A percentile compares a stretch with the other conserved stretches of the same genome.
These are phyloP conservation scores for Coprinopsis cinerea DNA, from an alignment of 768 basidiomycete genomes.

Conservation along the genomic window DNA sequence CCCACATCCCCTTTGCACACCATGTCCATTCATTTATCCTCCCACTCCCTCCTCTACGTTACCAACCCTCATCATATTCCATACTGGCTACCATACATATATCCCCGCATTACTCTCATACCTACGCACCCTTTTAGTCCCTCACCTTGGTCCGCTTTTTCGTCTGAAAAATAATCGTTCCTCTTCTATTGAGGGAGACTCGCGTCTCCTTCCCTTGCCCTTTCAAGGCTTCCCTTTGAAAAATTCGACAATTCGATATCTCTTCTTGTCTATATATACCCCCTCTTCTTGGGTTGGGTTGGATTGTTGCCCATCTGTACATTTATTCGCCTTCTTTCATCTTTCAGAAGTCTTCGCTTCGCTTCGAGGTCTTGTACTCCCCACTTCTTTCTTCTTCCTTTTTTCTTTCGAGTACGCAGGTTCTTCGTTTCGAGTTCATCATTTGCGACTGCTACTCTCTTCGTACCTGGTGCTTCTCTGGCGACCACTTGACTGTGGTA, in stretches of 20 bases:
- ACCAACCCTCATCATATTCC: background rate
- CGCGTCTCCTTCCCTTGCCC: slow-evolving; percentile 2
- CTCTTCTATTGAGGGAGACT: slow-evolving; percentile 3
- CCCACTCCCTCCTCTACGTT: slow-evolving; percentile 6
- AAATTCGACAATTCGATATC: slow-evolving; percentile 7
- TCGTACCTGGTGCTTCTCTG: too few relatives aligned
- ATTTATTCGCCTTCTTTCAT: background rate
- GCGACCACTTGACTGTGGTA: too few relatives aligned
- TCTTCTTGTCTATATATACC: slow-evolving; percentile 11
- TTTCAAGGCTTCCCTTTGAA: background rate
- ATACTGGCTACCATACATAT: slow-evolving; percentile 9
- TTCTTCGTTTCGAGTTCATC: background rate
- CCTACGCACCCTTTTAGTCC: slow-evolving; percentile 10
- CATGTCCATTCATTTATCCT: slow-evolving; percentile 13
- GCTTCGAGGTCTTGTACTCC: background rate
- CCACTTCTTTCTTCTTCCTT: slow-evolving; percentile 8
- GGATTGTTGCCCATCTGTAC: slow-evolving; percentile 4
- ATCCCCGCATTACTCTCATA: slow-evolving; percentile 7
- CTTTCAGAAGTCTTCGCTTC: background rate
- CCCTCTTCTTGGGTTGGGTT: slow-evolving; percentile 3
- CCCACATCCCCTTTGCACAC: background rate
- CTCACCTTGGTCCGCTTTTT: slow-evolving; percentile 1
- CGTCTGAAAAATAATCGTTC: slow-evolving; percentile 6
- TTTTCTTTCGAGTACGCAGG: background rate
- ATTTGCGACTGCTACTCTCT: too few relatives aligned